These are phyloP conservation scores for Penicillium sp. DNA, from an alignment of 2,329 filamentous ascomycete genomes.

Conservation along the genomic window DNA sequence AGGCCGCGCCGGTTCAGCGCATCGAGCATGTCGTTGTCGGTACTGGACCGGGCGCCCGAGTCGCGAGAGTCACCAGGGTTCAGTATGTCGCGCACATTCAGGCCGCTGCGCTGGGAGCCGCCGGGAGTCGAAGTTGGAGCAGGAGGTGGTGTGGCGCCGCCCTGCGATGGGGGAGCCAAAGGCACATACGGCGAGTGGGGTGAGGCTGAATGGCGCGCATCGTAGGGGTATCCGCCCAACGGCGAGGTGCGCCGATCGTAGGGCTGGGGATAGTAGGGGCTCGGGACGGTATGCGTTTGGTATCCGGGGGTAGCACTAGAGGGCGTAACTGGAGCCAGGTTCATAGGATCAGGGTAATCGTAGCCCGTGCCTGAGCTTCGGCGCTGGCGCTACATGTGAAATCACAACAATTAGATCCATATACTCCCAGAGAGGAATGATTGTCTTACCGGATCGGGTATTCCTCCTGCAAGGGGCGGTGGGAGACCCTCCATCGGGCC, in stretches of 20 bases:
- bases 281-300: slow-evolving; percentile 36
- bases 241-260: slow-evolving; percentile 44
- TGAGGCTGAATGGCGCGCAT: slow-evolving; percentile 40
- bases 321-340: slow-evolving; percentile 45
- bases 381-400: slow-evolving; percentile 29
- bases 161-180: slow-evolving; percentile 29
- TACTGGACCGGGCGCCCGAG: slow-evolving; percentile 39
- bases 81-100: slow-evolving; percentile 48
- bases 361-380: slow-evolving; percentile 43
- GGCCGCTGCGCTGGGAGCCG: slow-evolving; percentile 36
- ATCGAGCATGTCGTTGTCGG: slow-evolving; percentile 49
- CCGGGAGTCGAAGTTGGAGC: slow-evolving; percentile 37
- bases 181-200: slow-evolving; percentile 41
- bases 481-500: slow-evolving; percentile 13
- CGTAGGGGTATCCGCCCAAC: slow-evolving; percentile 42
- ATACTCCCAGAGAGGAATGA: slow-evolving; percentile 14
- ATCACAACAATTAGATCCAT: slow-evolving; percentile 8
- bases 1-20: slow-evolving; percentile 42
- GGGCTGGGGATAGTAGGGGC: slow-evolving; percentile 37
- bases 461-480: slow-evolving; percentile 36
- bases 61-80: slow-evolving; percentile 34
- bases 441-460: slow-evolving; percentile 46
- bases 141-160: slow-evolving; percentile 31
- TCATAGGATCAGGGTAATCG: slow-evolving; percentile 46
- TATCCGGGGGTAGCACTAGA: slow-evolving; percentile 42